Base-by-base conservation (phyloP, 2,329 filamentous ascomycete species). In the Paraconiothyrium sp. region DNA sequence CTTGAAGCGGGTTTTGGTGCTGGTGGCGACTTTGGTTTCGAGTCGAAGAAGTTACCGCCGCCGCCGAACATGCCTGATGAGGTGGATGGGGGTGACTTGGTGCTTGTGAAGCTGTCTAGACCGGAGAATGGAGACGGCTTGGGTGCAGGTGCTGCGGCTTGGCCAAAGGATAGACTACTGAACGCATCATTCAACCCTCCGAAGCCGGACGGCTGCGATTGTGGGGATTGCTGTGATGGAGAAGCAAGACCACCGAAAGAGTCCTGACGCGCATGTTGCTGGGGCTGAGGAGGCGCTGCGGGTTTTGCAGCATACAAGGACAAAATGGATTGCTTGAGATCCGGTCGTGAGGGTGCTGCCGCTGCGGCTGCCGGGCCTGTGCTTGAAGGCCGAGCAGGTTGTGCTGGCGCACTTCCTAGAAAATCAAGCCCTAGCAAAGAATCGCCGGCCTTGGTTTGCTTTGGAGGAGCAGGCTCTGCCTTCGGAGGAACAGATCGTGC, bases 301-400 rank as follows among this genome's bases (percentile, higher is more conserved):
- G 92, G 89, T 74, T 93, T 91, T 1, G 92, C 91, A 11, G 94
- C 93, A 76, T 99, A 99, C 16, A 99, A 86, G 8, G 95, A 99
- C 52, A 99, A 82, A 63, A 99, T 99, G 2, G 94, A 98, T 79
- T 97, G 94, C 81, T 99, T 99, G 62, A 99, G 83, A 76, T 99
- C 95, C 2, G 94, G 94, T 64, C 95, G 86, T 49, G 93, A 96
- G 70, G 92, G 89, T 13, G 86, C 85, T 20, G 83, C 83, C 3
- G 85, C 77, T 5, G 85, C 84, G 13, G 89, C 88, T 4, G 50
- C 50, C 9, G 50, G 50, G 11, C 90, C 87, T 22, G 92, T 93
- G 80, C 92, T 97, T 6, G 92, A 88, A n/a, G 94, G 92, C 57
- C 93, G 87, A 57, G 82, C 83, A 35, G 89, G 88, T n/a, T 92